Evolutionary conservation across 2,329 filamentous ascomycete species (phyloP), one percentile per base, ranked within the genome.

Genomic region (Alternaria dauci): DNA sequence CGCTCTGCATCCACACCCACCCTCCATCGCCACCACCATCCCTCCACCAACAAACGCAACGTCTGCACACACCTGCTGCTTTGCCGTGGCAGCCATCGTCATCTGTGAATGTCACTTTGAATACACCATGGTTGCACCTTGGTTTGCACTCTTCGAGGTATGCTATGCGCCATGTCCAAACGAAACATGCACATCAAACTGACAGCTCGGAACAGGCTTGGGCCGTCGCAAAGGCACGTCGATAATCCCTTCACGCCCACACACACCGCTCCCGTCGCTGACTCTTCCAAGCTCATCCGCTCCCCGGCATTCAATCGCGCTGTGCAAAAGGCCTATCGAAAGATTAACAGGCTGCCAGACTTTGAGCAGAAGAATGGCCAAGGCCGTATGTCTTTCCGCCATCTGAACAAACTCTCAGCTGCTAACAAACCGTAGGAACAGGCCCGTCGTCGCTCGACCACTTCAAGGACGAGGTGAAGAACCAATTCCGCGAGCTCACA

Each of bases 221-320:
- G 78, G 78, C 78, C 3, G 76, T 78, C 51, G 68, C 69, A 62
- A 68, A 68, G 62, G 78, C 79, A 71, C 39, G 74, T 71, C 58
- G 23, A 57, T 18, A 42, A 30, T 32, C 43, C 20, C 36, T 12
- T 23, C 9, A 14, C 55, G 42, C 51, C 2, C 34, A n/a, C 26
- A 26, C 26, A 26, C 18, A 39, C 46, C 16, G 18, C 25, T 30
- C 11, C n/a, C 7, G 43, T 20, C 20, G 32, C 46, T 53, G 36
- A 58, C 57, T 43, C 5, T 5, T 1, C 36, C 44, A 56, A 85
- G 80, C 82, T 88, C 55, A 80, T 88, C 42, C 76, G 78, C 54
- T 86, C 83, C 55, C 84, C 84, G 3, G 72, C 80, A 36, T 88
- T 88, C 78, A 86, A 88, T 68, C 80, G 82, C 55, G 79, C 70